Evolutionary conservation across 345 rosid genomes (phyloP), one percentile per base, ranked within the genome.

Genomic region (Salix purpurea): DNA sequence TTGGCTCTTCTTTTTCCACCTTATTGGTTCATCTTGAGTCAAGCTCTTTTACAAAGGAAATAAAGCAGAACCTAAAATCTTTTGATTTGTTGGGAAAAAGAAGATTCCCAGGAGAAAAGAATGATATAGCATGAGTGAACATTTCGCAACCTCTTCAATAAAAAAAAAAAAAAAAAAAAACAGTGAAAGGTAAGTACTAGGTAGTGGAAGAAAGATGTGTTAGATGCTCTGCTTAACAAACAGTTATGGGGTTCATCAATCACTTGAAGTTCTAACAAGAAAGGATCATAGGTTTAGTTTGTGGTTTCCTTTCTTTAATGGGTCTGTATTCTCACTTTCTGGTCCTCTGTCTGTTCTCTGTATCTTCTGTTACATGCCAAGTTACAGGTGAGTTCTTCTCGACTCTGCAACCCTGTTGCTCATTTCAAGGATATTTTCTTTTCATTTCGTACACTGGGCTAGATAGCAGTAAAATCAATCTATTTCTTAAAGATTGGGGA

Each of bases 281-380:
- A 39, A 26, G 1, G 2, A 14, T 48, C 58, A 64, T 11, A 74
- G 44, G 18, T 44, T 70, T 32, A 46, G 60, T 23, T 58, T 74
- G 68, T 79, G 73, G 73, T 76, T 71, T 34, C 67, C 69, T 61
- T 52, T 76, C 83, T 79, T 80, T 85, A 72, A 91, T 94, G 98
- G 95, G 87, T 84, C 79, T 84, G 58, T 74, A 69, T 85, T 74
- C 75, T 76, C 84, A 52, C 79, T 74, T 80, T 32, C 77, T 87
- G 71, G 52, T 81, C 74, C 67, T 87, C 64, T 81, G 30, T 78
- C 71, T 85, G 10, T 78, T 86, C 82, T 64, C 81, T 50, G 48
- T 77, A 13, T 68, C 84, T 69, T 70, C 81, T 69, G 24, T 67
- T 69, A 46, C 52, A 16, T 77, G 67, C 72, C 84, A 81, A 77